Evolutionary conservation across 495 filamentous ascomycete species (phyloP).

Genomic region (Diplogelasinospora grovesii): DNA sequence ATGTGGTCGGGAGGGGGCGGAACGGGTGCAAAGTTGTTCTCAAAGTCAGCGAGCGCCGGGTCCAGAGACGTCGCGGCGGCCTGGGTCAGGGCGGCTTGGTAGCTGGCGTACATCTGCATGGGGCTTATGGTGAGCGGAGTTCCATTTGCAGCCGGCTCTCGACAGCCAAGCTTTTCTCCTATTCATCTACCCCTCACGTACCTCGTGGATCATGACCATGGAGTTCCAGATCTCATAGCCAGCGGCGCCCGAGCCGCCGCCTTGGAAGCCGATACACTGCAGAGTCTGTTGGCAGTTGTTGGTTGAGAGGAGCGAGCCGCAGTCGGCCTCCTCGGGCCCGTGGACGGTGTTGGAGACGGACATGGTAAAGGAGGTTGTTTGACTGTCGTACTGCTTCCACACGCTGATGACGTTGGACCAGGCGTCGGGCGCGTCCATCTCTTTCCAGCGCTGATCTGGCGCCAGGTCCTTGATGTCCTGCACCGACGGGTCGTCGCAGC

Average conservation of each 20-base stretch:
- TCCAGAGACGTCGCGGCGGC: background rate
- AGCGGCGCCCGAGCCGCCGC: conserved; percentile 25
- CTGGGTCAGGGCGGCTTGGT: conserved; percentile 4
- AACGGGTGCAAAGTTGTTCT: conserved; percentile 28
- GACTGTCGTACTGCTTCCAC: conserved; percentile 2
- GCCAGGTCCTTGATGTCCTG: background rate
- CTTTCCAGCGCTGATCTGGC: conserved; percentile 14
- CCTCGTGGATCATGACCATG: conserved; percentile 19
- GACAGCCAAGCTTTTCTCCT: too few species aligned
- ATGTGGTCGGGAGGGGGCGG: conserved; percentile 11
- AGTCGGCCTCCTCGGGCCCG: too few species aligned
- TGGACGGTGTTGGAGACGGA: too few species aligned
- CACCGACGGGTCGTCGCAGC: conserved; percentile 9
- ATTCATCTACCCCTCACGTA: too few species aligned
- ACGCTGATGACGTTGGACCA: conserved; percentile 18
- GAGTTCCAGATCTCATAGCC: conserved; percentile 28
- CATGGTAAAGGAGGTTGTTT: too few species aligned
- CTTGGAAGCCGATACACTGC: too few species aligned
- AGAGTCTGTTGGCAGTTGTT: too few species aligned
- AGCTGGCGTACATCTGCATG: conserved; percentile 4
- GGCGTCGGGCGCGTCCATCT: conserved; percentile 16
- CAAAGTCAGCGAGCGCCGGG: conserved; percentile 14
- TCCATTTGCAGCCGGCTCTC: too few species aligned
- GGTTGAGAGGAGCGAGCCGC: too few species aligned
- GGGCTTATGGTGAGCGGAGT: too few species aligned